Percentiles rank a stretch among this genome's conserved stretches.
These are phyloP conservation scores for Plenodomus biglobosus DNA, from an alignment of 2,329 filamentous ascomycete species.

Conservation along the genomic window DNA sequence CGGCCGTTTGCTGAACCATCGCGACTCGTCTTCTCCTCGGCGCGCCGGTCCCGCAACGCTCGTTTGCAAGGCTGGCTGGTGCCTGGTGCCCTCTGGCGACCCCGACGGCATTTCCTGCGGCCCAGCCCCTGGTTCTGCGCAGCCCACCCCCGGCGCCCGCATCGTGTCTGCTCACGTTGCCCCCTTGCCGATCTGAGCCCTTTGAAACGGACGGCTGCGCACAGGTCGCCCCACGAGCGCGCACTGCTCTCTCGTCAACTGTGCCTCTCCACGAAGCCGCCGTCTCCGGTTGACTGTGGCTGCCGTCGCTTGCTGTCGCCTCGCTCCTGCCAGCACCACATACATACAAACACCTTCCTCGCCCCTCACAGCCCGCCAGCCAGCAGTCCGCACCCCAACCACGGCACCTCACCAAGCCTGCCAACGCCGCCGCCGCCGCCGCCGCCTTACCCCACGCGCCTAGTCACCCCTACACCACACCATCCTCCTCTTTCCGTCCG, in stretches of 20 bases:
- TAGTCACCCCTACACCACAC: conserved; percentile 5
- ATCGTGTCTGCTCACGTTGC: conserved; percentile 20
- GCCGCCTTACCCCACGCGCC: background rate
- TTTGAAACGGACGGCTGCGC: conserved; percentile 25
- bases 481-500: conserved; percentile 3
- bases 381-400: background rate
- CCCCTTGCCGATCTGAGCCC: conserved; percentile 29
- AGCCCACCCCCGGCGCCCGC: conserved; percentile 12
- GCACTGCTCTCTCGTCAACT: background rate
- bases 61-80: conserved; percentile 6
- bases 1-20: conserved; percentile 1
- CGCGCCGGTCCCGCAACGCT: background rate
- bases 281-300: background rate
- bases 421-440: conserved; percentile 5
- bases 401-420: background rate
- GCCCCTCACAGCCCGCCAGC: background rate
- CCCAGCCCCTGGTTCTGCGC: background rate
- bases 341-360: background rate
- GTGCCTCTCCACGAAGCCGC: background rate
- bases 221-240: conserved; percentile 17
- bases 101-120: conserved; percentile 1
- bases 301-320: background rate
- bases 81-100: background rate
- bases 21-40: background rate
- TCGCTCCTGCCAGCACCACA: background rate